A percentile compares a stretch with the other conserved stretches of the same genome.
Evolutionary conservation across 805 yeast species (phyloP).

Genomic region (Metschnikowia chrysomelidarum): DNA sequence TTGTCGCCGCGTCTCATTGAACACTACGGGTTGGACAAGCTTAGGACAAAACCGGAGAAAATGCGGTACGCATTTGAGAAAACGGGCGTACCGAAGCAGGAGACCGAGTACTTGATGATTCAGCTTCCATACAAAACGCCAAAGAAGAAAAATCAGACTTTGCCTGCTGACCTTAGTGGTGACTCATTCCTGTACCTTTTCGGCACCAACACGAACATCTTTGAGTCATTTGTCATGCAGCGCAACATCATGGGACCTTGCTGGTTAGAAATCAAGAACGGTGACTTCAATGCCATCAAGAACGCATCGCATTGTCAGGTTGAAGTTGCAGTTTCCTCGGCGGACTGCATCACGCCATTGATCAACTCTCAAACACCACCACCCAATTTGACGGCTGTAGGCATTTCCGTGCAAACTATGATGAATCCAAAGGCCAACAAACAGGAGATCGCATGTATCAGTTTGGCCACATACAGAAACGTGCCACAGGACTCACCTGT

Average conservation of each 20-base stretch:
- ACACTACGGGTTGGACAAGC: conserved; percentile 56
- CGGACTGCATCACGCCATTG: conserved; percentile 48
- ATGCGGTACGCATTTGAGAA: conserved; percentile 89
- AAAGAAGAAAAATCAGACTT: conserved; percentile 42
- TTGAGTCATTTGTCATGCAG: conserved; percentile 83
- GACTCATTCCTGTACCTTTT: conserved; percentile 75
- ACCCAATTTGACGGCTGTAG: conserved; percentile 60
- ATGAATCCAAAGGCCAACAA: conserved; percentile 70
- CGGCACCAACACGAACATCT: conserved; percentile 70
- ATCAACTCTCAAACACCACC: conserved; percentile 51
- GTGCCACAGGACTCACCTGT: conserved; percentile 75
- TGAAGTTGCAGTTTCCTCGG: conserved; percentile 60
- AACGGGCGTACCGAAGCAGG: conserved; percentile 73
- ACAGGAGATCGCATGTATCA: conserved; percentile 85
- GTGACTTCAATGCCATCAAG: conserved; percentile 54
- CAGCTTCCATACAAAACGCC: conserved; percentile 72
- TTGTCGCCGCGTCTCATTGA: conserved; percentile 63
- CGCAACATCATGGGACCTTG: conserved; percentile 95
- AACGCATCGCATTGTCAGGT: conserved; percentile 78
- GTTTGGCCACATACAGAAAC: conserved; percentile 67
- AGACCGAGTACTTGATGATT: conserved; percentile 76
- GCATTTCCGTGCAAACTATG: conserved; percentile 76
- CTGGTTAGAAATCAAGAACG: conserved; percentile 77
- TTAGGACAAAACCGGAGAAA: conserved; percentile 67
- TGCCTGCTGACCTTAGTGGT: conserved; percentile 69